Conservation (phyloP, 1,139 yeast species). For the Yamadazyma oceani region DNA sequence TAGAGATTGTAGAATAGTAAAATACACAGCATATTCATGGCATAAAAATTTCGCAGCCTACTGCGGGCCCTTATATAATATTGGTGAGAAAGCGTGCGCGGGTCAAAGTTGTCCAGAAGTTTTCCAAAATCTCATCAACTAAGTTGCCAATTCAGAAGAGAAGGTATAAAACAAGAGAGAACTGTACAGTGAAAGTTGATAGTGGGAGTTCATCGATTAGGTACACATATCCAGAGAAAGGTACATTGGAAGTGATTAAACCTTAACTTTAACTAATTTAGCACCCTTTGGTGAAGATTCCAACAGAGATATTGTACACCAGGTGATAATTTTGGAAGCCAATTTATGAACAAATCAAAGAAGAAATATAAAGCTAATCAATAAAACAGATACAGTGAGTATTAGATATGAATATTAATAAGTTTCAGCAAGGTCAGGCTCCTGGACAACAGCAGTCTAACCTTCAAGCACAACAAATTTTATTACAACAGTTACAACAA, state of each 20-base stretch:
- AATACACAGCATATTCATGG: too few species aligned
- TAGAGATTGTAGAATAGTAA: too few species aligned
- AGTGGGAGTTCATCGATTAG: too few species aligned
- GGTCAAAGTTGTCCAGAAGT: conserved; percentile 1
- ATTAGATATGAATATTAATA: conserved; percentile 27
- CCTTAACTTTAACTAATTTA: too few species aligned
- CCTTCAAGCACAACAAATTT: conserved; percentile 45
- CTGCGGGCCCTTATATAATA: not conserved
- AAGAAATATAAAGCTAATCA: not conserved
- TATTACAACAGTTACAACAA: conserved; percentile 47
- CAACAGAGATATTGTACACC: too few species aligned
- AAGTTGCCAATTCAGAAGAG: not conserved
- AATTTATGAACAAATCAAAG: not conserved
- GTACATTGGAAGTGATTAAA: too few species aligned
- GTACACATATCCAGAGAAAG: too few species aligned
- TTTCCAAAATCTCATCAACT: conserved; percentile 3
- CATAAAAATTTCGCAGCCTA: not conserved
- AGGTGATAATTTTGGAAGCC: too few species aligned
- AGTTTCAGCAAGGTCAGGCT: conserved; percentile 32
- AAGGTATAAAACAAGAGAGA: not conserved
- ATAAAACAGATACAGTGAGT: not conserved
- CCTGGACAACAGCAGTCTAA: conserved; percentile 28
- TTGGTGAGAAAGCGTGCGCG: conserved; percentile 1
- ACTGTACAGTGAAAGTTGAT: too few species aligned
- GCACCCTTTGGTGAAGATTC: too few species aligned